Evolutionary conservation across 208 protist species (phyloP), one percentile per base, ranked within the genome.

Genomic region (Herpetomonas tarakana): DNA sequence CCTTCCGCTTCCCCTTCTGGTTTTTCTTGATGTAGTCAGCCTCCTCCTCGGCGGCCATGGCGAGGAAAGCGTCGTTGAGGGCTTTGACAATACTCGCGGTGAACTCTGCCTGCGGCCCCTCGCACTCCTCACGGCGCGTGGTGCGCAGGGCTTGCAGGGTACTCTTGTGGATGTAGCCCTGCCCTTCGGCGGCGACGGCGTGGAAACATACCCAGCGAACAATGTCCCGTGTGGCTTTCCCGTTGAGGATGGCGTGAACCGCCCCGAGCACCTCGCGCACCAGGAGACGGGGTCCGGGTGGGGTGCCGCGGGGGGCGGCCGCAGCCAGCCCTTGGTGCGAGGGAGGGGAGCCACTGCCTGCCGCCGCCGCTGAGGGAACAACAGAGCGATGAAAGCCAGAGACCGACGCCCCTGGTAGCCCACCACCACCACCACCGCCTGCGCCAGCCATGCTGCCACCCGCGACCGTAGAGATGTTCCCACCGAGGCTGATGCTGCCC

Each of bases 131-230:
- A 0, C 76, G 71, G 16, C 56, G 63, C 22, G 19, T 57, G 35
- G 69, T 47, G 0, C 77, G 78, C 54, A 88, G 26, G 14, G 31
- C 47, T 24, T 41, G 62, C 35, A 92, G 62, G 26, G 73, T 62
- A 18, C 73, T 35, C 63, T 85, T 89, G 73, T 91, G 82, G n/a
- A 93, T 88, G 64, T 83, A 93, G 19, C 78, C 83, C 46, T 87
- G 68, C 3, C 57, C 77, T 57, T 88, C 77, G 6, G 28, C 52
- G 29, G 73, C 69, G 58, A 91, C 49, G 21, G 79, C 61, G 38
- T 62, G 24, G 66, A 88, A 93, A 65, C 81, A 88, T n/a, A 77
- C 52, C 71, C 74, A 81, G 7, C 86, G 82, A 64, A 93, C 71
- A 0, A 81, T 62, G n/a, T 65, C 54, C 22, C 65, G 56, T 35